These are phyloP conservation scores for Starmerella apis DNA, from an alignment of 805 yeast genomes.

Conservation along the genomic window DNA sequence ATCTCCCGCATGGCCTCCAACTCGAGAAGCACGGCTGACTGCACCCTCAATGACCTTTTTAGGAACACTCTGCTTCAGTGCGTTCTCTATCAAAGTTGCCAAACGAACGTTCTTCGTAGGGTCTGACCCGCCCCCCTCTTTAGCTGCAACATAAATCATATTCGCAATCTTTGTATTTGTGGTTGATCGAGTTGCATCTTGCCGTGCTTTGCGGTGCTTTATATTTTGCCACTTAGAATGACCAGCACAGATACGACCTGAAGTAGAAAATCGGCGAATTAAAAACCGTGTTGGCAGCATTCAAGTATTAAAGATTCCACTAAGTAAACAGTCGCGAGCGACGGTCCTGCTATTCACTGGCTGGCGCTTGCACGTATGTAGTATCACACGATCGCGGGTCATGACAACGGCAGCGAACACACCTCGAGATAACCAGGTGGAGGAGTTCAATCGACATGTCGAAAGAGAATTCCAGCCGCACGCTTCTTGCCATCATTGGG, in stretches of 20 bases:
- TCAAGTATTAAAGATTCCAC: neutral
- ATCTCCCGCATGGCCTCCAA: constrained; percentile 62
- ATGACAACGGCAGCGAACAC: constrained; percentile 27
- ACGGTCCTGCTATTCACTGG: neutral
- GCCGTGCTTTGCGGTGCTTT: constrained; percentile 86
- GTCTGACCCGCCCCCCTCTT: constrained; percentile 56
- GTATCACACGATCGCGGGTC: too few species aligned
- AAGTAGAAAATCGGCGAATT: constrained; percentile 1
- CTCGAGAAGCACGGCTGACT: constrained; percentile 44
- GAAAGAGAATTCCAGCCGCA: constrained; percentile 51
- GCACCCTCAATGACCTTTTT: constrained; percentile 84
- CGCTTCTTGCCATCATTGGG: constrained; percentile 85
- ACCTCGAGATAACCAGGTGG: constrained; percentile 20
- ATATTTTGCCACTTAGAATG: constrained; percentile 95
- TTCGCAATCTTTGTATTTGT: constrained; percentile 61
- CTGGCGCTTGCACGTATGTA: neutral
- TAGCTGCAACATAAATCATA: constrained; percentile 65
- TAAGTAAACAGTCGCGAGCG: neutral
- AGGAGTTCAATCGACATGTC: constrained; percentile 22
- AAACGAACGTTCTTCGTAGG: constrained; percentile 49
- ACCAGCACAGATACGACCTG: constrained; percentile 42
- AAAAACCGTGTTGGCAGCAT: neutral
- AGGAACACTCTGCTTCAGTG: constrained; percentile 62
- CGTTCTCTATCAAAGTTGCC: constrained; percentile 65
- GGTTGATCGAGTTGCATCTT: constrained; percentile 68